Conservation (phyloP, 495 filamentous ascomycete species). For the Haplographium delicatum region DNA sequence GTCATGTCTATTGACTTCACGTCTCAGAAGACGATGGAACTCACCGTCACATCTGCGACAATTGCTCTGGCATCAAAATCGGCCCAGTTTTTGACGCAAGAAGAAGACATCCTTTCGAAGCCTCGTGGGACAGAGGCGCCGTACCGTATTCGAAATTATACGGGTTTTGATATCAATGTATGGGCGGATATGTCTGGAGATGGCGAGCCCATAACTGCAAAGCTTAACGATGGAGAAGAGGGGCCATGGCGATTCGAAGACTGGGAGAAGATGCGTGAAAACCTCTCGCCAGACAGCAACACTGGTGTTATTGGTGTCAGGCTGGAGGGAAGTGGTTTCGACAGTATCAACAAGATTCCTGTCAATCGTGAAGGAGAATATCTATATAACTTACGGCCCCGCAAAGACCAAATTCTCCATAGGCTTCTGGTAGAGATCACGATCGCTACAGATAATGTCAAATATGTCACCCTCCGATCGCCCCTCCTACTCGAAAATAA, state of each 20-base stretch:
- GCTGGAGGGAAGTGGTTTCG: constrained; percentile 90
- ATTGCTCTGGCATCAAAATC: constrained; percentile 93
- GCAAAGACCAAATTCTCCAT: constrained; percentile 79
- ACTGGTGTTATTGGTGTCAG: constrained; percentile 72
- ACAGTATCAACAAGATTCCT: constrained; percentile 79
- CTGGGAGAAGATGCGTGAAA: constrained; percentile 89
- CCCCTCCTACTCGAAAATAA: constrained; percentile 96
- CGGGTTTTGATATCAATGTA: constrained; percentile 82
- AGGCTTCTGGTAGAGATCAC: constrained; percentile 88
- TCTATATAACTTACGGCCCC: constrained; percentile 77
- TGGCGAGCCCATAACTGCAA: constrained; percentile 58
- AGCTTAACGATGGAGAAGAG: constrained; percentile 83
- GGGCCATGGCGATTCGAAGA: constrained; percentile 95
- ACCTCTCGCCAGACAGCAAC: constrained; percentile 73
- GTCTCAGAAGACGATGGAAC: constrained; percentile 82
- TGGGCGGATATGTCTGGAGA: constrained; percentile 67
- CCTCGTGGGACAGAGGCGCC: constrained; percentile 88
- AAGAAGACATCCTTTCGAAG: constrained; percentile 91
- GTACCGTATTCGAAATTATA: constrained; percentile 91
- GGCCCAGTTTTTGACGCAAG: constrained; percentile 78
- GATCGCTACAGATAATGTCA: constrained; percentile 87
- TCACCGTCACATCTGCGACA: constrained; percentile 88
- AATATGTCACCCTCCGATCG: constrained; percentile 94
- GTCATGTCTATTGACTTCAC: constrained; percentile 76
- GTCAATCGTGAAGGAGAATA: constrained; percentile 92